Percentiles rank a stretch among this genome's conserved stretches.
Evolutionary conservation across 805 yeast species (phyloP).

Genomic region (Kregervanrija delftensis): DNA sequence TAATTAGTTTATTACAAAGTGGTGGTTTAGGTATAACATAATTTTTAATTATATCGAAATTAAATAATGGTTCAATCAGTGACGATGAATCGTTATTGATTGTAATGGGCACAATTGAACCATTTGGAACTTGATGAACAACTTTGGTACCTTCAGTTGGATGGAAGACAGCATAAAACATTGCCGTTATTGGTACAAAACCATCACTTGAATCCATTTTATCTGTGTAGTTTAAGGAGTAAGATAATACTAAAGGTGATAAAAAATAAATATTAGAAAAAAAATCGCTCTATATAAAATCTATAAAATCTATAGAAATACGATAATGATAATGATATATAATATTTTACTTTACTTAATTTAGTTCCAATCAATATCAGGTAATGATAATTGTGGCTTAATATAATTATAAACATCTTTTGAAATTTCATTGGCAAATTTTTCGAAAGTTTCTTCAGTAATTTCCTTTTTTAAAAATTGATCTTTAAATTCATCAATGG

Average conservation of each 20-base stretch:
- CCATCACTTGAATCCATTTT: conserved; percentile 38
- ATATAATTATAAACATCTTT: too few species aligned
- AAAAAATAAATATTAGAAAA: neutral
- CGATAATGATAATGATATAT: too few species aligned
- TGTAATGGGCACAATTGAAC: conserved; percentile 43
- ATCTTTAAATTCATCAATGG: too few species aligned
- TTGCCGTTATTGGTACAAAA: conserved; percentile 81
- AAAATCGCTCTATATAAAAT: neutral
- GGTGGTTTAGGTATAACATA: conserved; percentile 92
- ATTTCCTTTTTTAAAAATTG: too few species aligned
- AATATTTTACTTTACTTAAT: too few species aligned
- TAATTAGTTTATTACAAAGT: conserved; percentile 73
- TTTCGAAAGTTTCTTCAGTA: too few species aligned
- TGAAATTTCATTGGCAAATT: too few species aligned
- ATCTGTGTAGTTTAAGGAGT: neutral
- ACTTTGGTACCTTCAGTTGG: conserved; percentile 95
- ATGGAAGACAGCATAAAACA: conserved; percentile 88
- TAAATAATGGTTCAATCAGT: conserved; percentile 42
- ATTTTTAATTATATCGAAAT: conserved; percentile 81
- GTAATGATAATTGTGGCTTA: too few species aligned
- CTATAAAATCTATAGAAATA: too few species aligned
- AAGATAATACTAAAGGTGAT: neutral
- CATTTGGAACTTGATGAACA: conserved; percentile 82
- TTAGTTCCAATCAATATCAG: too few species aligned
- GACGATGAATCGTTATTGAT: conserved; percentile 27